Evolutionary conservation across 371 early-diverging fungal species (phyloP).

Genomic region (Entomophthora muscae): DNA sequence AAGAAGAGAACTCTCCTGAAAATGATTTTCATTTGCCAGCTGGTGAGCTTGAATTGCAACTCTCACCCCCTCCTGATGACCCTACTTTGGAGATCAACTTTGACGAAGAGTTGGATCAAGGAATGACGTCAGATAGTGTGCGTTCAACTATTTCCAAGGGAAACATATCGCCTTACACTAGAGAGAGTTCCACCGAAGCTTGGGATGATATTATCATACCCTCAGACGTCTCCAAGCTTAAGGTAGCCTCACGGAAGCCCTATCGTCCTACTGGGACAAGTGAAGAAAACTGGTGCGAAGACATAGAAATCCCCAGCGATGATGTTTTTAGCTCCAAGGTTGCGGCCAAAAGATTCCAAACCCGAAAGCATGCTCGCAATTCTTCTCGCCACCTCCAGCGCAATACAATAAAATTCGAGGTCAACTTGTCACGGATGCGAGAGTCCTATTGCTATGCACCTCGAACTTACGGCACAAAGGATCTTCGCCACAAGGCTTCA

Average conservation of each 20-base stretch:
- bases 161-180: not conserved
- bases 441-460: not conserved
- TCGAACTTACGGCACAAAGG: not conserved
- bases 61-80: conserved; percentile 1
- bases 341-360: not conserved
- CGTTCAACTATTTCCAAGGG: not conserved
- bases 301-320: conserved; percentile 7
- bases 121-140: not conserved
- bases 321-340: conserved; percentile 6
- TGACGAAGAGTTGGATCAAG: not conserved
- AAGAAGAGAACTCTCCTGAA: conserved; percentile 1
- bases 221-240: not conserved
- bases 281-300: conserved; percentile 7
- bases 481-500: not conserved
- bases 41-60: conserved; percentile 1
- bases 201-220: conserved; percentile 6
- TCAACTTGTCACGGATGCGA: not conserved
- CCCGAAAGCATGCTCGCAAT: not conserved
- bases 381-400: conserved; percentile 1
- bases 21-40: conserved; percentile 3
- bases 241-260: conserved; percentile 1
- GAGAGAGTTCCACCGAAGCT: conserved; percentile 3
- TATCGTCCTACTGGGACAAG: not conserved
- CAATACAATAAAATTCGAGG: conserved; percentile 2
- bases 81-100: not conserved